Conservation (phyloP, 2,329 filamentous ascomycete genomes). For the Lanzia echinophila region DNA sequence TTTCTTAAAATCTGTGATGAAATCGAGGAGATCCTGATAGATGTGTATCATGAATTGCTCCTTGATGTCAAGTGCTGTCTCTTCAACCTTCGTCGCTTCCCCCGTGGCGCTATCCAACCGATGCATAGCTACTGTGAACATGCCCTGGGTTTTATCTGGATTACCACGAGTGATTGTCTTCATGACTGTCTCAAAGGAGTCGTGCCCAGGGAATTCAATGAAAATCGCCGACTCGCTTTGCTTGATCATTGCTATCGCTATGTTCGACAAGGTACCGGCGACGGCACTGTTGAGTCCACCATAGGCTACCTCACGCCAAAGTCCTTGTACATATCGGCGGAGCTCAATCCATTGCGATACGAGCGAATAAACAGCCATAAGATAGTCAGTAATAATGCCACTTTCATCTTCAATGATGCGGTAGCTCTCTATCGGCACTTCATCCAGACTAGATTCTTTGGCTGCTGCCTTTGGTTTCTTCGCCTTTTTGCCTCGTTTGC, state of each 20-base stretch:
- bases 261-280: conserved; percentile 37
- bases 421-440: background rate
- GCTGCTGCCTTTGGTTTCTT: background rate
- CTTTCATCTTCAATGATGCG: background rate
- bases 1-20: conserved; percentile 40
- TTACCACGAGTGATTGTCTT: conserved; percentile 36
- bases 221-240: conserved; percentile 35
- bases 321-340: conserved; percentile 34
- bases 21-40: conserved; percentile 39
- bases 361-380: conserved; percentile 38
- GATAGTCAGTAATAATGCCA: conserved; percentile 32
- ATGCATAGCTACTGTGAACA: conserved; percentile 21
- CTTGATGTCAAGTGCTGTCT: conserved; percentile 32
- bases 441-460: background rate
- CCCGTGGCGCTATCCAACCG: conserved; percentile 13
- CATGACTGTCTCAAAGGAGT: conserved; percentile 38
- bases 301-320: conserved; percentile 41
- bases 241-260: conserved; percentile 38
- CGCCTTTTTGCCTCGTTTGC: background rate
- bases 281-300: conserved; percentile 39
- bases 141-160: conserved; percentile 27
- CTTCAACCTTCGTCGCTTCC: conserved; percentile 15
- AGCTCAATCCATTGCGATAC: conserved; percentile 34
- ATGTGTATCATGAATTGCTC: conserved; percentile 39
- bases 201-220: conserved; percentile 39